These are phyloP conservation scores for Nissolia schottii DNA, from an alignment of 306 rosid species.

Conservation along the genomic window DNA sequence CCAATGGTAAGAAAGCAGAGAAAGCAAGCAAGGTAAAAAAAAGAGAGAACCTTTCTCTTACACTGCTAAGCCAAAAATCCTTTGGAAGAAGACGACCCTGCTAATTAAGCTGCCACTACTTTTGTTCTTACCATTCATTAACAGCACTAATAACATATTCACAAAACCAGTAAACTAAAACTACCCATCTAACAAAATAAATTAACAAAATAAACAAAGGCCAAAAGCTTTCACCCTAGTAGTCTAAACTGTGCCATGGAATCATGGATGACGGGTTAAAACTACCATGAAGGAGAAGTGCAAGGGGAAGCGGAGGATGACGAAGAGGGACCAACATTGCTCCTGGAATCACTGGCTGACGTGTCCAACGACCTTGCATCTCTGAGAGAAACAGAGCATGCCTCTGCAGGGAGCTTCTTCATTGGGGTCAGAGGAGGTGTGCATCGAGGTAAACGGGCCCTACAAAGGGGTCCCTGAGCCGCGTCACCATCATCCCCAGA, in stretches of 20 bases:
- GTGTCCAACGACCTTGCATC: slow-evolving; percentile 50
- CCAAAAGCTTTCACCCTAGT: background rate
- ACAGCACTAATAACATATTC: slow-evolving; percentile 3
- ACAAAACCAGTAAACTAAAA: background rate
- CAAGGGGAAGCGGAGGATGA: slow-evolving; percentile 71
- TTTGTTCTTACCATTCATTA: slow-evolving; percentile 12
- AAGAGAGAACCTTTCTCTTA: slow-evolving; percentile 19
- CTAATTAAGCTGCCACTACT: slow-evolving; percentile 2
- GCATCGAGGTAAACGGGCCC: slow-evolving; percentile 24
- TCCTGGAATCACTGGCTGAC: slow-evolving; percentile 61
- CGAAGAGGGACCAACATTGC: slow-evolving; percentile 47
- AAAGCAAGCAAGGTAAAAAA: background rate
- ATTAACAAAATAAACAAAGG: background rate
- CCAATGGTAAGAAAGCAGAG: background rate
- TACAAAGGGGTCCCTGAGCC: slow-evolving; percentile 15
- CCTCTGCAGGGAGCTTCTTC: slow-evolving; percentile 83
- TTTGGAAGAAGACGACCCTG: background rate
- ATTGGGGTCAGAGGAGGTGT: slow-evolving; percentile 76
- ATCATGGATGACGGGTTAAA: no score
- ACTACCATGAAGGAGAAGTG: slow-evolving; percentile 88
- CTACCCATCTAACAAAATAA: background rate
- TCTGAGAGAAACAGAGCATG: slow-evolving; percentile 61
- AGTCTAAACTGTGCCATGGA: background rate
- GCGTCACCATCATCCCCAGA: slow-evolving; percentile 58
- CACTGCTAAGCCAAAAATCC: background rate